These are phyloP conservation scores for Alopecurus myosuroides DNA, from an alignment of 176 grass and related monocot genomes.

Conservation along the genomic window DNA sequence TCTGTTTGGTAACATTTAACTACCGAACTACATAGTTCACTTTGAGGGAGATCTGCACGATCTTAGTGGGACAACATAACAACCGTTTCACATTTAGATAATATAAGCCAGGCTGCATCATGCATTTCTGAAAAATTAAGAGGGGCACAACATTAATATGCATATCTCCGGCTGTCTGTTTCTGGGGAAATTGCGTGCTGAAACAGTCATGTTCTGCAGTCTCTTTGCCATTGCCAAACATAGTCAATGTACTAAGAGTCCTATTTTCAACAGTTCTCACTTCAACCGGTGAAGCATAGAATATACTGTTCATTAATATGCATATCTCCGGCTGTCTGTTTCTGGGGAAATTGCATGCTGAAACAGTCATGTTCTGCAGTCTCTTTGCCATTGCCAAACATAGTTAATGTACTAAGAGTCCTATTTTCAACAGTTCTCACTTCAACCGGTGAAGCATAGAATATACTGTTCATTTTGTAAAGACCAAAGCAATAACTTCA, in stretches of 20 bases:
- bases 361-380: not conserved
- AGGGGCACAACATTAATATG: not conserved
- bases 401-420: not conserved
- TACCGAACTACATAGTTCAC: not conserved
- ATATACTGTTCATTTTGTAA: conserved; percentile 6
- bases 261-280: not conserved
- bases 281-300: not conserved
- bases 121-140: not conserved
- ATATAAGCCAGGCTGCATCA: not conserved
- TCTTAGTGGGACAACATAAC: not conserved
- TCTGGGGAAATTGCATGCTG: not conserved
- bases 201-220: not conserved
- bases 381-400: not conserved
- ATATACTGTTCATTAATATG: conserved; percentile 12
- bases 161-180: not conserved
- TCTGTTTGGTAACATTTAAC: not conserved
- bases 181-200: not conserved
- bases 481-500: not conserved
- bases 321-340: not conserved
- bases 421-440: not conserved
- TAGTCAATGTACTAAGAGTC: not conserved
- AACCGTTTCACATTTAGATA: not conserved
- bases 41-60: not conserved
- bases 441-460: not conserved
- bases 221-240: not conserved